Evolutionary conservation across 345 rosid genomes (phyloP).

Genomic region (Draba incana): DNA sequence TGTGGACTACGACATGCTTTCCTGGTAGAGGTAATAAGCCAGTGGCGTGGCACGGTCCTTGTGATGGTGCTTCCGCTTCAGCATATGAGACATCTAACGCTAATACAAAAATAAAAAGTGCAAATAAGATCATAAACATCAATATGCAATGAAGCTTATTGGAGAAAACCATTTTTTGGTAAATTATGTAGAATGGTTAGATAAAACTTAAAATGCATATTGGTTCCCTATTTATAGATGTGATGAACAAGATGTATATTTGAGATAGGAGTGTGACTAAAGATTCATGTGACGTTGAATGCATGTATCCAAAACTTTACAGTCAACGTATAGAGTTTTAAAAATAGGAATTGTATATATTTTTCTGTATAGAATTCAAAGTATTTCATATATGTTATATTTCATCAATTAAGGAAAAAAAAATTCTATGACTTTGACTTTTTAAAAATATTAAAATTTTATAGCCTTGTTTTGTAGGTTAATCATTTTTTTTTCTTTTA

Average conservation of each 20-base stretch:
- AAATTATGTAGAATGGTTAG: neutral
- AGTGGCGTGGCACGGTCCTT: neutral
- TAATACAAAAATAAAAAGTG: constrained; percentile 6
- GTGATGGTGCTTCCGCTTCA: neutral
- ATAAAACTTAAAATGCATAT: neutral
- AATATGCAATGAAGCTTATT: neutral
- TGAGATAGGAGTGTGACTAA: neutral
- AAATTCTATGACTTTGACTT: too few relatives aligned
- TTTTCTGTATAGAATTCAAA: too few relatives aligned
- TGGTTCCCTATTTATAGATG: too few relatives aligned
- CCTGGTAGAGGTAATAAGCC: neutral
- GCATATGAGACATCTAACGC: constrained; percentile 3
- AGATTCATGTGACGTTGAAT: neutral
- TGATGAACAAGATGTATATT: neutral
- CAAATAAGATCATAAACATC: constrained; percentile 10
- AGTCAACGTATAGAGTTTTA: too few relatives aligned
- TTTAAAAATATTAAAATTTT: too few relatives aligned
- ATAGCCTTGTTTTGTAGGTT: too few relatives aligned
- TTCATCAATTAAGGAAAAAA: too few relatives aligned
- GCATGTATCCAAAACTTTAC: neutral
- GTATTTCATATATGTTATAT: too few relatives aligned
- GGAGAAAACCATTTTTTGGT: neutral
- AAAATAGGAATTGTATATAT: too few relatives aligned
- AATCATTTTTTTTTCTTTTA: too few relatives aligned
- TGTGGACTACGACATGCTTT: constrained; percentile 23